phyloP scores from a whole-genome alignment of 129 eudicot species.

The Arctium lappa region DNA sequence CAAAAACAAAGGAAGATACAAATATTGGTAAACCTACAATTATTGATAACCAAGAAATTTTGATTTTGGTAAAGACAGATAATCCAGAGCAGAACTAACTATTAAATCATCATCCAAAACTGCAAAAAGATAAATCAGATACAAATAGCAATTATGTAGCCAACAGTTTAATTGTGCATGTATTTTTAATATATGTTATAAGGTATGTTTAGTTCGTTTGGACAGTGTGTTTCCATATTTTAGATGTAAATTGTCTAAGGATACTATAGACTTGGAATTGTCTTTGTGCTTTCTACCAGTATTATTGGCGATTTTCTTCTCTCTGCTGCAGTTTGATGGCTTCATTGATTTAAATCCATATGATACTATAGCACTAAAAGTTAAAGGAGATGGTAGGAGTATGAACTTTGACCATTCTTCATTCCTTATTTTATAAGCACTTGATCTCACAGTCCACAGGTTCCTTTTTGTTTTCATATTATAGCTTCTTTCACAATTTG shows the following conservation, averaged over 20 bases:
- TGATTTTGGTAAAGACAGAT: not conserved
- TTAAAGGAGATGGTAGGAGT: slow-evolving; percentile 95
- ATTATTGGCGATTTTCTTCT: not conserved
- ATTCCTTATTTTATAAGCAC: too few relatives aligned
- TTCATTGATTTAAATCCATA: slow-evolving; percentile 87
- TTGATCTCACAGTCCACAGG: too few relatives aligned
- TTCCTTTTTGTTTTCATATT: too few relatives aligned
- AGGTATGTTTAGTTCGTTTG: not conserved
- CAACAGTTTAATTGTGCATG: not conserved
- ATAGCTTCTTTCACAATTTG: too few relatives aligned
- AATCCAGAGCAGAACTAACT: not conserved
- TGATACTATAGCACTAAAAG: slow-evolving; percentile 79
- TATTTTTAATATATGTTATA: not conserved
- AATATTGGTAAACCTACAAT: not conserved
- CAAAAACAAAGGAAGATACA: not conserved
- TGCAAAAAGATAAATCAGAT: not conserved
- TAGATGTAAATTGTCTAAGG: not conserved
- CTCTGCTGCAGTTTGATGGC: slow-evolving; percentile 82
- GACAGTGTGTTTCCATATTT: not conserved
- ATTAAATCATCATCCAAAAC: not conserved
- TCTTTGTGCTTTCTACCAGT: not conserved
- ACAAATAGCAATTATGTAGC: too few relatives aligned
- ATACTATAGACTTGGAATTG: not conserved
- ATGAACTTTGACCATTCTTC: too few relatives aligned
- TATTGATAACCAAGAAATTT: not conserved